These are phyloP conservation scores for Curvularia verruculosa DNA, from an alignment of 2,329 filamentous ascomycete species.

Conservation along the genomic window DNA sequence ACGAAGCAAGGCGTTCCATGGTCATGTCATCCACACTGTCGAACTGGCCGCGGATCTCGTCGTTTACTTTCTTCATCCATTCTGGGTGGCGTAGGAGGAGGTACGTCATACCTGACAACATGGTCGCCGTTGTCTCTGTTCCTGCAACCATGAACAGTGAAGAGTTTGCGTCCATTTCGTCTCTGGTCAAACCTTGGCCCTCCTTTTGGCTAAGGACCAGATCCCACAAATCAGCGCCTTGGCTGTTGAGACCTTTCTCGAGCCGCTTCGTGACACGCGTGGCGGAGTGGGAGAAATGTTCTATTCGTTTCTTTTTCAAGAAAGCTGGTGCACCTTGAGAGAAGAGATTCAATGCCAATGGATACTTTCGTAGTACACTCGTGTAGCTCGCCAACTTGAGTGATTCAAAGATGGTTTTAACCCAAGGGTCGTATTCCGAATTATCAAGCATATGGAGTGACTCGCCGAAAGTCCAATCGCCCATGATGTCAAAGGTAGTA, in stretches of 20 bases:
- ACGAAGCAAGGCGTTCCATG: conserved; percentile 34
- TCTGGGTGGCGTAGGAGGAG: conserved; percentile 40
- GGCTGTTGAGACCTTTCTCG: conserved; percentile 29
- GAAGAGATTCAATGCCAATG: conserved; percentile 15
- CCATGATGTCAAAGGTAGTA: conserved; percentile 45
- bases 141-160: conserved; percentile 52
- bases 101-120: conserved; percentile 49
- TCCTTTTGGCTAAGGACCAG: conserved; percentile 46
- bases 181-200: conserved; percentile 22
- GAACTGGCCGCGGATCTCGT: conserved; percentile 40
- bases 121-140: conserved; percentile 54
- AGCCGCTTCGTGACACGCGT: conserved; percentile 39
- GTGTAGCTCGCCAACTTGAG: conserved; percentile 20
- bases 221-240: conserved; percentile 50
- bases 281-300: conserved; percentile 29
- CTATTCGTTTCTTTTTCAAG: conserved; percentile 16
- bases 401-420: conserved; percentile 32
- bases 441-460: conserved; percentile 39
- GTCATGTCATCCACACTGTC: conserved; percentile 41
- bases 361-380: conserved; percentile 19
- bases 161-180: conserved; percentile 50
- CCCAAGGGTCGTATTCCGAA: conserved; percentile 31
- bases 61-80: conserved; percentile 32
- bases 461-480: conserved; percentile 42
- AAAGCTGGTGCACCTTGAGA: conserved; percentile 9